A percentile compares a stretch with the other conserved stretches of the same genome.
Conservation (phyloP, 371 early-diverging fungal genomes). For the Polyrhizophydium stewartii region DNA sequence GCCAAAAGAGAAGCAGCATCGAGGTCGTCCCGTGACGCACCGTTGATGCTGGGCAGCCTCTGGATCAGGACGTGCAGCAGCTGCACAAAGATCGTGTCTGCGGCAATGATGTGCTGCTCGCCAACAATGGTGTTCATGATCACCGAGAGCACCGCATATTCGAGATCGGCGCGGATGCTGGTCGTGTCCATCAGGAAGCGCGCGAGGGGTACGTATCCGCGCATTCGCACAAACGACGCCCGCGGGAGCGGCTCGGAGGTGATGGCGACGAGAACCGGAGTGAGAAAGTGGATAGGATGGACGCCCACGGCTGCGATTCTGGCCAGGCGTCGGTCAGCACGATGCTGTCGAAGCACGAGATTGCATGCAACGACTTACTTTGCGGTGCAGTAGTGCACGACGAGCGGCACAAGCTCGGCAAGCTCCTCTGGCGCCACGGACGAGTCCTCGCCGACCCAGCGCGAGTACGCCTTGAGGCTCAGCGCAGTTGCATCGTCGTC, state of each 20-base stretch:
- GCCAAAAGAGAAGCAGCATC: no score
- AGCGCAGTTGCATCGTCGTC: conserved; percentile 4
- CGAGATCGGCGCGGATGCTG: neutral
- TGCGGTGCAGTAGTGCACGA: neutral
- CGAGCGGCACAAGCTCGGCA: conserved; percentile 4
- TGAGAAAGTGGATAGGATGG: conserved; percentile 5
- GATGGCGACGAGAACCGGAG: conserved; percentile 4
- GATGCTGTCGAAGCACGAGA: no score
- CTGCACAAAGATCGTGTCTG: neutral
- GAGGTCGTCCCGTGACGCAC: no score
- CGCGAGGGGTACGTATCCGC: neutral
- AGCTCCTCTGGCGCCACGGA: neutral
- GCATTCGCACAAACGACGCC: neutral
- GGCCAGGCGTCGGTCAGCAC: no score
- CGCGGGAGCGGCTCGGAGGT: conserved; percentile 1
- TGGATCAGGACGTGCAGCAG: neutral
- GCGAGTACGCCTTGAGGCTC: conserved; percentile 1
- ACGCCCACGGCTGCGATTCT: no score
- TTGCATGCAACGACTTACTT: no score
- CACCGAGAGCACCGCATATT: neutral
- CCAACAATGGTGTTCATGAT: neutral
- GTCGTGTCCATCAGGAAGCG: neutral
- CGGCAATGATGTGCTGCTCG: neutral
- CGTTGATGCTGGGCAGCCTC: neutral
- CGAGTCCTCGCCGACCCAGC: conserved; percentile 5